Evolutionary conservation across 2,329 filamentous ascomycete genomes (phyloP), one percentile per base, ranked within the genome.

Genomic region (Rhexocercosporidium sp.): DNA sequence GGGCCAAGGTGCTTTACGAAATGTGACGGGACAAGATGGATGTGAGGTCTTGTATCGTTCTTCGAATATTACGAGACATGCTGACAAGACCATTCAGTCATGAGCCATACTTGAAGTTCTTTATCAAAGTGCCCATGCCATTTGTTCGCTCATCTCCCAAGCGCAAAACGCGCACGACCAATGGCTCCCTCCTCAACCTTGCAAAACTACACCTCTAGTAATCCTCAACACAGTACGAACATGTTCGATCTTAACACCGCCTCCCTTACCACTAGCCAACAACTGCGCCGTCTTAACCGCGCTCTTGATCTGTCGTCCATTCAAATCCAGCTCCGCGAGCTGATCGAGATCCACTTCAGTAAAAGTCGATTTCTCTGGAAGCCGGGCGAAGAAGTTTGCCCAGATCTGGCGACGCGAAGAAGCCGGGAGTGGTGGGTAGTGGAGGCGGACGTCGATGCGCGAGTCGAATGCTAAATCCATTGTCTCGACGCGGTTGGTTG

Each of bases 281-380:
- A 76, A 74, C 22, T 70, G 67, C 9, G 73, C 73, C 1, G 75
- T 78, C 65, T 76, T 75, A 7, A 77, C 69, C 6, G 74, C 72
- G 69, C 75, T 77, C 72, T 77, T 77, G 49, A 78, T 78, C 71
- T 78, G 74, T 53, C 77, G 68, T 18, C 77, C 77, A 67, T 78
- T 78, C 57, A 77, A 56, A 46, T 73, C 69, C 12, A 71, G 61
- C 20, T 61, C 41, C 1, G 69, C 67, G 20, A 74, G 57, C 16
- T 46, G 34, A 51, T 68, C 66, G 18, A 74, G 22, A 1, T 72
- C 69, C 9, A 61, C 61, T 12, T 70, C 68, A 11, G 37, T 37
- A 25, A 71, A 47, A 6, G 51, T 31, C 72, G 53, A 37, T 39
- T 59, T 46, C 27, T 44, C 27, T 12, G 53, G 53, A 7, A 57